Base-by-base conservation (phyloP, 2,329 filamentous ascomycete genomes). In the Ramularia endophylla region DNA sequence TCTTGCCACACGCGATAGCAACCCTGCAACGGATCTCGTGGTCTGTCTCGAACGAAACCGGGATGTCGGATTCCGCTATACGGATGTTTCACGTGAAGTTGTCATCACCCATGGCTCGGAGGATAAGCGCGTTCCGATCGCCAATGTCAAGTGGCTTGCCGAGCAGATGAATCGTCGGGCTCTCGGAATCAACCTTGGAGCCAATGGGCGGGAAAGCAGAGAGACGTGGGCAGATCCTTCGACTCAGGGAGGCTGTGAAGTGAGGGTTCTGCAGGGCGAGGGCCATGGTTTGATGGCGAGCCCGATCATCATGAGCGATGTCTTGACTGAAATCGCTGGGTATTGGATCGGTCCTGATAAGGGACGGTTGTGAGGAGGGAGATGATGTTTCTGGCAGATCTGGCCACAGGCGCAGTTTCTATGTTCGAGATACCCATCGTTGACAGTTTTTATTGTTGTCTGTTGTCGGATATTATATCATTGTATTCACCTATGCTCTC, bases 231-330 rank as follows among this genome's bases (percentile, higher is more conserved):
- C 29, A 28, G 44, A 42, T 25, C 19, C 42, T 7, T 22, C 34
- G 34, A n/a, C 32, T 22, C 18, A 8, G 40, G 53, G 85, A 20
- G 75, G 86, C 35, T 97, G 90, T 63, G 92, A 97, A 62, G 87
- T 98, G 11, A 74, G 90, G 4, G 80, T 97, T 4, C 72, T 98
- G 3, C 85, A 94, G 52, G 87, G 86, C 5, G 90, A 98, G 63
- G 87, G 89, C 3, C 92, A 98, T 60, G 90, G 92, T 0, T 70
- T 98, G 17, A 98, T 98, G 92, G 92, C 92, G 1, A 94, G 84
- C 52, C 89, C 92, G 0, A 72, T 73, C 11, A 90, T 97, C 32
- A 98, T 98, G 92, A 86, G 87, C 31, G 81, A 83, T 15, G 85
- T 97, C n/a, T 69, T 98, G 27, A 90, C 87, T 65, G 92, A 98